A percentile compares a stretch with the other conserved stretches of the same genome.
These are phyloP conservation scores for Penicillium sp. DNA, from an alignment of 2,329 filamentous ascomycete species.

Conservation along the genomic window DNA sequence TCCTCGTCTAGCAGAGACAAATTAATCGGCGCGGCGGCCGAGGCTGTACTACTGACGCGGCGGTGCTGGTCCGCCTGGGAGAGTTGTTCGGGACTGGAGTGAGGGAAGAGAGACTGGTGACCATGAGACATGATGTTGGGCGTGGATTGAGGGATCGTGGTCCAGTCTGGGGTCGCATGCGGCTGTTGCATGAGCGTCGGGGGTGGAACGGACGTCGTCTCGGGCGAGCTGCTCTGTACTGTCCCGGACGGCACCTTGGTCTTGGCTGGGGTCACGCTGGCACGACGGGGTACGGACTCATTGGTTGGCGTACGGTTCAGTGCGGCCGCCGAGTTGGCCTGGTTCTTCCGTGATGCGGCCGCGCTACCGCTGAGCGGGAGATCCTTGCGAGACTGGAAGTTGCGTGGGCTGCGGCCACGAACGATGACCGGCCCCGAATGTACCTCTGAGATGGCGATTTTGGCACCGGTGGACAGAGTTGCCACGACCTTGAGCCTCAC, in stretches of 20 bases:
- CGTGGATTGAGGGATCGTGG: conserved; percentile 31
- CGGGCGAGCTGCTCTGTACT: conserved; percentile 37
- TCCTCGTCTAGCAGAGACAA: conserved; percentile 58
- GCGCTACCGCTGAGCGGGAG: conserved; percentile 80
- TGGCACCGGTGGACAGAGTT: conserved; percentile 78
- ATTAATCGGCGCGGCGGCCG: conserved; percentile 50
- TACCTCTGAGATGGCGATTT: conserved; percentile 77
- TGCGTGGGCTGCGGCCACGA: conserved; percentile 84
- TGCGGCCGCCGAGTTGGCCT: conserved; percentile 31
- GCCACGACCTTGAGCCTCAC: conserved; percentile 82
- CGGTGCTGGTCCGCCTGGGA: conserved; percentile 43
- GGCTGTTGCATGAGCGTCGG: conserved; percentile 25
- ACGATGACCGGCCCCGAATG: conserved; percentile 91
- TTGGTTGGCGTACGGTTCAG: conserved; percentile 33
- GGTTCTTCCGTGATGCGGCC: conserved; percentile 72
- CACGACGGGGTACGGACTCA: conserved; percentile 28
- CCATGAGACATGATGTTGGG: conserved; percentile 22
- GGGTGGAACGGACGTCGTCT: conserved; percentile 31
- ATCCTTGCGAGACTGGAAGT: conserved; percentile 93
- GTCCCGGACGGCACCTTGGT: conserved; percentile 22
- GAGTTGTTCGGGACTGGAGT: conserved; percentile 53
- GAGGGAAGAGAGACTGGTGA: conserved; percentile 45
- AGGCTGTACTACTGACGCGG: conserved; percentile 23
- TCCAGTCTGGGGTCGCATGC: conserved; percentile 37
- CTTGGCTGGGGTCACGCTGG: conserved; percentile 29